Evolutionary conservation across 805 yeast species (phyloP).

Genomic region (Jamesozyma spencerorum): DNA sequence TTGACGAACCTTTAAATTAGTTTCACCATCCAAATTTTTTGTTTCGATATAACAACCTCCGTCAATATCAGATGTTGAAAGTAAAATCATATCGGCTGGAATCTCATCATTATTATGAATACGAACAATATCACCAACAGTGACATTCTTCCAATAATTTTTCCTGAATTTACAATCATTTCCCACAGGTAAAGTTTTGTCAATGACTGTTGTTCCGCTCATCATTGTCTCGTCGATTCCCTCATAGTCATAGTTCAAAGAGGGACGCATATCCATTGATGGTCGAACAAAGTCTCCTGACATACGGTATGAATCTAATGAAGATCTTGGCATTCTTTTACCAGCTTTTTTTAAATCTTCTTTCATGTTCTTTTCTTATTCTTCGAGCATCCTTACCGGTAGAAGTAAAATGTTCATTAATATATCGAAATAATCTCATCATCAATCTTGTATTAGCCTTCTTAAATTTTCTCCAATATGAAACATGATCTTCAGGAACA

Average conservation of each 20-base stretch:
- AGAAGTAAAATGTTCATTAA: slow-evolving; percentile 26
- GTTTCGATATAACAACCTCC: slow-evolving; percentile 73
- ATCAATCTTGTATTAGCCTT: slow-evolving; percentile 37
- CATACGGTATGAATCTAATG: slow-evolving; percentile 31
- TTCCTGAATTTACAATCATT: slow-evolving; percentile 30
- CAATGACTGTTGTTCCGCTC: slow-evolving; percentile 44
- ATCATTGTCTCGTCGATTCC: slow-evolving; percentile 34
- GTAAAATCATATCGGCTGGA: slow-evolving; percentile 63
- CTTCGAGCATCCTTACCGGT: slow-evolving; percentile 29
- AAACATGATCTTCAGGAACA: slow-evolving; percentile 52
- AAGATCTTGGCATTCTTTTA: slow-evolving; percentile 28
- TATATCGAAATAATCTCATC: slow-evolving; percentile 19
- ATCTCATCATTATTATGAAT: slow-evolving; percentile 67
- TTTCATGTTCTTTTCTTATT: slow-evolving; percentile 7
- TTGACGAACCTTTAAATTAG: slow-evolving; percentile 68
- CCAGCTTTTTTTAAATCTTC: slow-evolving; percentile 7
- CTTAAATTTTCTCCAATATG: slow-evolving; percentile 63
- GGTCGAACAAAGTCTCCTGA: slow-evolving; percentile 23
- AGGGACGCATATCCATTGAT: slow-evolving; percentile 27
- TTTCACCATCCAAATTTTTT: slow-evolving; percentile 73
- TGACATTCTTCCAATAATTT: slow-evolving; percentile 55
- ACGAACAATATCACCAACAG: slow-evolving; percentile 66
- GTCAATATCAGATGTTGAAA: slow-evolving; percentile 60
- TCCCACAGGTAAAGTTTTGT: slow-evolving; percentile 42
- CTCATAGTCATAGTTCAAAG: slow-evolving; percentile 1